Base-by-base conservation (phyloP, 768 basidiomycete species). In the Tephrocybe sp. region DNA sequence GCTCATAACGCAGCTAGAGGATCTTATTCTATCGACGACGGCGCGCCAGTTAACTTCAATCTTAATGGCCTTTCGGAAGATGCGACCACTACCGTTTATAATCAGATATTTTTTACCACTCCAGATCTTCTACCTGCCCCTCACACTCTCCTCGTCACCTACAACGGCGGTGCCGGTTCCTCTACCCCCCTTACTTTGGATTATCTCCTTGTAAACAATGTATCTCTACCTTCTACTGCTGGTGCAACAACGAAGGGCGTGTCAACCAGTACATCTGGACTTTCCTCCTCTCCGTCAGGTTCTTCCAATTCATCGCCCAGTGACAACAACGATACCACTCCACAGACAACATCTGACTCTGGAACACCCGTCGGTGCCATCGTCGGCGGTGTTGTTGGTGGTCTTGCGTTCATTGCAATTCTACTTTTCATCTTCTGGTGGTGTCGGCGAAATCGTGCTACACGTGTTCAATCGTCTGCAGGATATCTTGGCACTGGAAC, bases 381-480 rank as follows among this genome's bases (percentile, higher is more conserved):
- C 13, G 39, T 55, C 1, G 57, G 54, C 9, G 57, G 50, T 1
- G 45, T 55, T 4, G 30, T 53, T 1, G 57, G 53, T 1, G 45
- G 50, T 16, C 19, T 55, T 10, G 34, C 30, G 0, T 12, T 47
- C 0, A 45, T 57, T 2, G 21, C 31, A 8, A 25, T 46, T 15
- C 0, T 55, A 2, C 19, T 55, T 0, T 37, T 47, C 19, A 40
- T 47, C 21, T 29, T 57, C 18, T 43, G 41, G 38, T 50, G 40
- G 21, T 25, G 45, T 15, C 25, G 39, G 10, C 50, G 41, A 4
- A 40, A n/a, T 16, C 43, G 48, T n/a, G 40, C n/a, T 2, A 27
- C 21, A 25, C 34, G 34, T 25, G 25, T 45, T 16, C 16, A 40
- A 16, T 45, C 49, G 9, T 23, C 18, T 2, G 12, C 16, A 1